Evolutionary conservation across 345 rosid genomes (phyloP), one percentile per base, ranked within the genome.

Genomic region (Turritis glabra): DNA sequence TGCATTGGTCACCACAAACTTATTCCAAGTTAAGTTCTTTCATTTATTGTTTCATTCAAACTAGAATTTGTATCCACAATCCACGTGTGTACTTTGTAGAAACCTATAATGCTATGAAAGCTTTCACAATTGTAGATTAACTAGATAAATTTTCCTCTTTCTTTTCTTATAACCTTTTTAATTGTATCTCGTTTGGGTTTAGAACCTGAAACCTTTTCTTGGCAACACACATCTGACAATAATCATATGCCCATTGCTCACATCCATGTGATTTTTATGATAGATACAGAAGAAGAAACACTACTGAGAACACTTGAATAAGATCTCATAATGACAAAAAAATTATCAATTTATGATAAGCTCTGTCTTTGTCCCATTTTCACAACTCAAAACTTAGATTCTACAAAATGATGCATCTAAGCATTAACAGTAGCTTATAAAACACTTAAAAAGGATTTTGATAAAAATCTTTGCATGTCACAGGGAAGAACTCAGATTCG

Each of bases 401-500:
- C 15, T 35, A 14, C 2, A 23, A 50, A n/a, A 51, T 26, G 23
- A 61, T 26, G 29, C 37, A 48, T 13, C 14, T 5, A 32, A 46
- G 17, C 14, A 33, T 35, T 1, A 41, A 68, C 52, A 68, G 38
- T 23, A 23, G 37, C 37, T 32, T 0, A 8, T 32, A 8, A 32
- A 32, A n/a, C n/a, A n/a, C n/a, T n/a, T n/a, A n/a, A n/a, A 6
- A 32, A 32, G 35, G 40, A 35, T 18, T 60, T 26, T 38, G 18
- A 61, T 8, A 8, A 13, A 21, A 33, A 2, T 3, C 2, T 67
- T 41, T 63, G 76, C 76, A 70, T 44, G 52, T 60, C 1, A 53
- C 26, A 53, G 40, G 12, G 21, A 11, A 64, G 69, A 83, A 81
- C 88, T 81, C 86, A 81, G 86, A 81, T 82, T 80, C 77, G 79